A percentile compares a stretch with the other conserved stretches of the same genome.
Conservation (phyloP, 1,284 basidiomycete genomes). For the Neonothopanus nambi region DNA sequence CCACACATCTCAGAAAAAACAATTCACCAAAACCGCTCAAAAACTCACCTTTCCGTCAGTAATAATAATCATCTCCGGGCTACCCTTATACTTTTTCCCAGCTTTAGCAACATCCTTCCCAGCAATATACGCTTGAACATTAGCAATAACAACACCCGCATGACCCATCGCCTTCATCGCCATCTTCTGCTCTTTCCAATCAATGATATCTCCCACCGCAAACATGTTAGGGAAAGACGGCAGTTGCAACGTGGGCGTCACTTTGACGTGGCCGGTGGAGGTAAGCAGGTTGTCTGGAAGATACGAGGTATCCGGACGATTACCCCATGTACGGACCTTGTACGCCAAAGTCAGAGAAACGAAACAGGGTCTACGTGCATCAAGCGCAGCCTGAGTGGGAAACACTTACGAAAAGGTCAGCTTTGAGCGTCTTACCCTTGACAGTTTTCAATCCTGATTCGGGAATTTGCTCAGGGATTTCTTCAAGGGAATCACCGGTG, state of each 20-base stretch:
- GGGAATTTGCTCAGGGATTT: slow-evolving; percentile 35
- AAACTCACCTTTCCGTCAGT: slow-evolving; percentile 56
- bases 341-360: not conserved
- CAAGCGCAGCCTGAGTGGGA: too few relatives aligned
- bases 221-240: slow-evolving; percentile 49
- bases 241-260: slow-evolving; percentile 54
- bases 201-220: slow-evolving; percentile 59
- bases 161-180: slow-evolving; percentile 48
- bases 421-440: slow-evolving; percentile 50
- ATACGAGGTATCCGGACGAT: slow-evolving; percentile 51
- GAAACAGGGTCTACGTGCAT: too few relatives aligned
- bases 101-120: not conserved
- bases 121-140: slow-evolving; percentile 45
- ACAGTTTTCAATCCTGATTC: slow-evolving; percentile 44
- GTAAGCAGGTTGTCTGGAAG: slow-evolving; percentile 24
- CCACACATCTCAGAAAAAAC: not conserved
- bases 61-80: slow-evolving; percentile 52
- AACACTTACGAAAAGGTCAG: slow-evolving; percentile 62
- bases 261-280: slow-evolving; percentile 42
- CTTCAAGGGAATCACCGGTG: slow-evolving; percentile 53
- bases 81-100: slow-evolving; percentile 48
- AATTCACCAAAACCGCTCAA: not conserved
- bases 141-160: slow-evolving; percentile 42
- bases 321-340: slow-evolving; percentile 47
- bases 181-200: slow-evolving; percentile 62